Evolutionary conservation across 345 rosid species (phyloP), one percentile per base, ranked within the genome.

Genomic region (Crucihimalaya himalaica): DNA sequence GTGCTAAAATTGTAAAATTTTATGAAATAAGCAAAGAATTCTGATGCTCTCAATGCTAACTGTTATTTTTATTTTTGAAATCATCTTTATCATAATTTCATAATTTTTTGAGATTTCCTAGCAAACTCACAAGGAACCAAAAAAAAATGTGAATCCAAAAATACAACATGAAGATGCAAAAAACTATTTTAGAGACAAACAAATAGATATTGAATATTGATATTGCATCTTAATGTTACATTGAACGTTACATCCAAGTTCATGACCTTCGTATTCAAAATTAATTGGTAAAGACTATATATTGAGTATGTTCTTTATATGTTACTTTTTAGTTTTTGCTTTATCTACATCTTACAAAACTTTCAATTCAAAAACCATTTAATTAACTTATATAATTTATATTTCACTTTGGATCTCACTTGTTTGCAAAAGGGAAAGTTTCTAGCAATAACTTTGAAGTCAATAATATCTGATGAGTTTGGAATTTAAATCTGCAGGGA

Each of bases 401-500:
- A 45, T 16, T n/a, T n/a, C 6, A 13, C 29, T 15, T 19, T 47
- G 28, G 42, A 47, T 64, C 16, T 16, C 16, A 6, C 4, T 16
- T 66, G 21, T 2, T 34, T 32, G 9, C 50, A 0, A 51, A 39
- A 35, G 12, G 12, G 11, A 52, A 18, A 23, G 21, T 54, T 27
- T 55, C 15, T 69, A 31, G 15, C 32, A 20, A 6, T 6, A 70
- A 45, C 12, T 57, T 46, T 60, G 8, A 11, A 19, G 6, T 56
- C 1, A 18, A 15, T 6, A 31, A 32, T 46, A 32, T 58, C 18
- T 59, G 8, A 60, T 72, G 63, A 4, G 51, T 71, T 54, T 54
- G 13, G 27, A 53, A 19, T 34, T 46, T 2, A 46, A 65, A 8
- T 25, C 53, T 70, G 47, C 84, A 88, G 98, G 93, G 91, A 10